Evolutionary conservation across 1,284 basidiomycete species (phyloP), one percentile per base, ranked within the genome.

Genomic region (Tylopilus orsonianus): DNA sequence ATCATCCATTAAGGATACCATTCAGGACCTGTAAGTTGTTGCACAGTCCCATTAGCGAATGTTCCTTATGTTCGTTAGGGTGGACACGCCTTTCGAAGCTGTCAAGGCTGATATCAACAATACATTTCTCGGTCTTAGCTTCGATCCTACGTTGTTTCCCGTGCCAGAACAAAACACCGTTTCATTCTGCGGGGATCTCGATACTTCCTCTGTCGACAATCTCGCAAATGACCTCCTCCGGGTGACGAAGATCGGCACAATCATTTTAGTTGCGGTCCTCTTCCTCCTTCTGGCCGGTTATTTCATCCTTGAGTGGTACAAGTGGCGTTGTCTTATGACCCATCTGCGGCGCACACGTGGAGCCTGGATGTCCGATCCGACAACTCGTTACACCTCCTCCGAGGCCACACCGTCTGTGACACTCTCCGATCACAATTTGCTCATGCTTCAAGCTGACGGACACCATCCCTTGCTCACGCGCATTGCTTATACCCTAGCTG

Each of bases 91-190:
- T 0, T 95, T 97, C 61, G 87, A 95, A 59, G 72, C 81, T 3
- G 69, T 97, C 43, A 94, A 92, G 67, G 73, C 79, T 53, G 89
- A 94, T 46, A 93, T 97, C 67, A 95, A 95, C 63, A 76, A 83
- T 46, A 94, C 92, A 0, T 87, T 95, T 55, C 63, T 76, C n/a
- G 77, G 78, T 13, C 74, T 90, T 29, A 71, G 70, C 19, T 87
- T 93, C 67, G 80, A 90, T 61, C 74, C 81, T 23, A 79, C 83
- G 13, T 68, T 81, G 5, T 75, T 95, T 16, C 87, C 92, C 6
- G 77, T 93, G 1, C 92, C 90, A 0, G 71, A 75, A 36, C 77
- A 80, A 58, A 81, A 81, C 56, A 72, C 72, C 0, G 67, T 93
- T 41, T 66, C 78, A 22, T 84, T 95, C 64, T 95, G 93, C 66